A percentile compares a stretch with the other conserved stretches of the same genome.
Conservation (phyloP, 495 filamentous ascomycete species). For the Talaromyces thailandensis region DNA sequence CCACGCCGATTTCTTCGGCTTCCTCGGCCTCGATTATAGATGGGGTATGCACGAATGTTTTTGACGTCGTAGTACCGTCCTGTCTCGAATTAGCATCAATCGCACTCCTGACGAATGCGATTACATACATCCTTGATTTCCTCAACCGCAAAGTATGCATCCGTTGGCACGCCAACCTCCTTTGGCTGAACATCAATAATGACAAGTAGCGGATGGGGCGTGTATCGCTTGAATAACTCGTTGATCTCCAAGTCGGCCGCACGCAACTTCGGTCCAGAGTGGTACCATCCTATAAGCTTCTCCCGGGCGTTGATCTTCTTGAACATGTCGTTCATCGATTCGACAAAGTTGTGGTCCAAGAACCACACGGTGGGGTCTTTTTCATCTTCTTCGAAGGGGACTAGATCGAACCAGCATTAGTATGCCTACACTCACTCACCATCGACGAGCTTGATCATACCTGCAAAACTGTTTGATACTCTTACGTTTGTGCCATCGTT, state of each 20-base stretch:
- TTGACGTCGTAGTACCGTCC: constrained; percentile 95
- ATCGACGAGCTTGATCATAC: constrained; percentile 38
- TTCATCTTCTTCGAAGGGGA: constrained; percentile 97
- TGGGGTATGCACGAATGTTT: constrained; percentile 98
- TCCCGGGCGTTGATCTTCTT: constrained; percentile 99
- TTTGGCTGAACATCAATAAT: constrained; percentile 99
- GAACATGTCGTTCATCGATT: constrained; percentile 99
- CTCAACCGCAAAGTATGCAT: constrained; percentile 98
- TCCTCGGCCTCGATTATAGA: constrained; percentile 98
- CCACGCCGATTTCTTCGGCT: constrained; percentile 97
- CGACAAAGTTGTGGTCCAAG: constrained; percentile 97
- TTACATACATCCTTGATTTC: constrained; percentile 94
- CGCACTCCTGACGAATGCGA: not conserved
- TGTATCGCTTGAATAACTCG: constrained; percentile 98
- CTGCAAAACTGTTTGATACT: constrained; percentile 98
- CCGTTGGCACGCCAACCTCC: constrained; percentile 94
- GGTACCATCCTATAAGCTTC: constrained; percentile 99
- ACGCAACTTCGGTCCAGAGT: constrained; percentile 93
- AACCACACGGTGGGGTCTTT: constrained; percentile 99
- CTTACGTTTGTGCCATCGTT: constrained; percentile 91
- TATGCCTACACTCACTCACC: not conserved
- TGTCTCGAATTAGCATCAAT: constrained; percentile 22
- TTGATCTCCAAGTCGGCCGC: constrained; percentile 99
- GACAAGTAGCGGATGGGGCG: constrained; percentile 87
- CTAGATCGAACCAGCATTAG: constrained; percentile 21